These are phyloP conservation scores for Rhododendron henanense DNA, from an alignment of 148 eudicot species.

Conservation along the genomic window DNA sequence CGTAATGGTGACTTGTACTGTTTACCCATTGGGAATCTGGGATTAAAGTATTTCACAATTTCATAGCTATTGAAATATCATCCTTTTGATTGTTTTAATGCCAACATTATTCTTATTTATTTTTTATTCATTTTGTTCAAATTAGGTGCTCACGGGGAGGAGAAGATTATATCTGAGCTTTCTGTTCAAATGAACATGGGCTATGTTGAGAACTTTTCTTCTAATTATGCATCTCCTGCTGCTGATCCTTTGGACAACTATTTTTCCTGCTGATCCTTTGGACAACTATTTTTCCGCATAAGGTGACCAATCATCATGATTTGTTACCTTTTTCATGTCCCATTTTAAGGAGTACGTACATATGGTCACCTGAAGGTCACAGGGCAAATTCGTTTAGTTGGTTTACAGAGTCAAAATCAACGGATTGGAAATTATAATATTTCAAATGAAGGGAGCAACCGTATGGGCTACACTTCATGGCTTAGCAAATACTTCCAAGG, in stretches of 20 bases:
- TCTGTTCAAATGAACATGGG: slow-evolving; percentile 13
- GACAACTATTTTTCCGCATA: slow-evolving; percentile 11
- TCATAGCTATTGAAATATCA: background rate
- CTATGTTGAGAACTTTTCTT: slow-evolving; percentile 31
- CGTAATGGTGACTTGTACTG: background rate
- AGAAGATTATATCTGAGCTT: slow-evolving; percentile 22
- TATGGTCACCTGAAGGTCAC: slow-evolving; percentile 32
- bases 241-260: slow-evolving; percentile 27
- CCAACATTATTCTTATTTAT: background rate
- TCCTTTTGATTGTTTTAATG: background rate
- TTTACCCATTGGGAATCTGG: background rate
- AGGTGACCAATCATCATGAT: slow-evolving; percentile 16
- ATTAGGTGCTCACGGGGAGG: slow-evolving; percentile 15
- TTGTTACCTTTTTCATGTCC: slow-evolving; percentile 20
- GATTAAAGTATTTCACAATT: background rate
- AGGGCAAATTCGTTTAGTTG: slow-evolving; percentile 10
- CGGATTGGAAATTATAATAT: slow-evolving; percentile 10
- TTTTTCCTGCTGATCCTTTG: too few relatives aligned
- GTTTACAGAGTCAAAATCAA: slow-evolving; percentile 16
- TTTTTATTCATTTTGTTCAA: background rate
- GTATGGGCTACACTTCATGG: slow-evolving; percentile 2
- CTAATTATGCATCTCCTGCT: slow-evolving; percentile 22
- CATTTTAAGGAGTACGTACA: slow-evolving; percentile 40
- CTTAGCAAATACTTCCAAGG: slow-evolving; percentile 15
- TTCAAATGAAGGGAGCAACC: slow-evolving; percentile 10